These are phyloP conservation scores for Penstemon eatonii DNA, from an alignment of 257 asterid genomes.

Conservation along the genomic window DNA sequence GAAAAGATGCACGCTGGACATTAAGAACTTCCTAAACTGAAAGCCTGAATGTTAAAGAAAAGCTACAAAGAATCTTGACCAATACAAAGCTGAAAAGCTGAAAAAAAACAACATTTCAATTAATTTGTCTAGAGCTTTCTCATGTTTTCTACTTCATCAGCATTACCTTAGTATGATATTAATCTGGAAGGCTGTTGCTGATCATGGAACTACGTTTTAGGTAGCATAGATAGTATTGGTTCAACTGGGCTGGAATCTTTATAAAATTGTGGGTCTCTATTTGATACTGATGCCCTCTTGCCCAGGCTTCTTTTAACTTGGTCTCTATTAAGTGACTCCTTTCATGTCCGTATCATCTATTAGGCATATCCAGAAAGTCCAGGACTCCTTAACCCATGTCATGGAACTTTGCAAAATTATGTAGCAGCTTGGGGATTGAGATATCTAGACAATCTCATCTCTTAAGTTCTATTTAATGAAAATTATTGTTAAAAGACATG, in stretches of 20 bases:
- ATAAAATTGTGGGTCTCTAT: neutral
- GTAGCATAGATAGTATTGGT: neutral
- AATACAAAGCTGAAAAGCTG: slow-evolving; percentile 4
- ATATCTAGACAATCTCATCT: neutral
- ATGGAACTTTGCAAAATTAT: neutral
- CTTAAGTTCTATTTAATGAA: no score
- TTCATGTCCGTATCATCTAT: no score
- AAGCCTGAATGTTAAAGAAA: neutral
- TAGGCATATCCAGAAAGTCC: neutral
- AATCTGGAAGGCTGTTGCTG: neutral
- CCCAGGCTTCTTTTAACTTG: neutral
- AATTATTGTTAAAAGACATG: no score
- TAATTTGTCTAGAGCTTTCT: neutral
- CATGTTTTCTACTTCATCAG: neutral
- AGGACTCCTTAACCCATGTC: neutral
- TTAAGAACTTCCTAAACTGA: neutral
- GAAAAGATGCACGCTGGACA: neutral
- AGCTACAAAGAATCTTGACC: neutral
- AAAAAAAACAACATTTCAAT: neutral
- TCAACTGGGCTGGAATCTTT: neutral
- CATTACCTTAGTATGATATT: neutral
- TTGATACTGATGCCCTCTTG: neutral
- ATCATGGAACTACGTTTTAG: neutral
- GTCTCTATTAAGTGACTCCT: neutral
- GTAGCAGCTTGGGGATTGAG: neutral